Conservation (phyloP, 2,329 filamentous ascomycete species). For the Blastomyces gilchristii region DNA sequence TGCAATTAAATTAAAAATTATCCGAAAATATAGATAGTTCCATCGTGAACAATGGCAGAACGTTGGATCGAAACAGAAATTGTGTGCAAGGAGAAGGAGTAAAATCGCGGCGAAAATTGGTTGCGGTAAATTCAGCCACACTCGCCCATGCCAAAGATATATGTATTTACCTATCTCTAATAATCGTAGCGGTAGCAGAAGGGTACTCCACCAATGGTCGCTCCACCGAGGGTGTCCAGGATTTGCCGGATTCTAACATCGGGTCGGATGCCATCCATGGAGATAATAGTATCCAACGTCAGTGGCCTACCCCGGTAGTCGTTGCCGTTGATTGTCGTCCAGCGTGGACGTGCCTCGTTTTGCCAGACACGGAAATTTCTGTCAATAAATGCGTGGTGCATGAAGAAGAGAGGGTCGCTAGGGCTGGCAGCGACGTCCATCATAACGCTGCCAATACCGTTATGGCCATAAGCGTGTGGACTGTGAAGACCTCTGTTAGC, state of each 20-base stretch:
- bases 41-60: not conserved
- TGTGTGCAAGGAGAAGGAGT: not conserved
- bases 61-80: not conserved
- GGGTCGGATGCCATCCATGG: slow-evolving; percentile 1
- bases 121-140: not conserved
- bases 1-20: slow-evolving; percentile 1
- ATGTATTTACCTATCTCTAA: not conserved
- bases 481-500: not conserved
- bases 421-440: slow-evolving; percentile 36
- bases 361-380: slow-evolving; percentile 42
- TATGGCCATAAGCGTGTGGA: slow-evolving; percentile 6
- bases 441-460: slow-evolving; percentile 7
- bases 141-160: not conserved
- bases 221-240: slow-evolving; percentile 6
- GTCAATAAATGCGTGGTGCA: slow-evolving; percentile 40
- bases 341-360: slow-evolving; percentile 19
- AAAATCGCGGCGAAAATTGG: not conserved
- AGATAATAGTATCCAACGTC: slow-evolving; percentile 4
- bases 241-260: slow-evolving; percentile 4
- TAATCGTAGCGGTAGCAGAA: slow-evolving; percentile 10
- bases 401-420: slow-evolving; percentile 37
- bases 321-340: slow-evolving; percentile 5
- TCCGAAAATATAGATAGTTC: not conserved
- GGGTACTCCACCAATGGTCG: not conserved
- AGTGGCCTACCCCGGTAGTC: not conserved